A percentile compares a stretch with the other conserved stretches of the same genome.
Evolutionary conservation across 768 basidiomycete genomes (phyloP).

Genomic region (Tulasnella sp.): DNA sequence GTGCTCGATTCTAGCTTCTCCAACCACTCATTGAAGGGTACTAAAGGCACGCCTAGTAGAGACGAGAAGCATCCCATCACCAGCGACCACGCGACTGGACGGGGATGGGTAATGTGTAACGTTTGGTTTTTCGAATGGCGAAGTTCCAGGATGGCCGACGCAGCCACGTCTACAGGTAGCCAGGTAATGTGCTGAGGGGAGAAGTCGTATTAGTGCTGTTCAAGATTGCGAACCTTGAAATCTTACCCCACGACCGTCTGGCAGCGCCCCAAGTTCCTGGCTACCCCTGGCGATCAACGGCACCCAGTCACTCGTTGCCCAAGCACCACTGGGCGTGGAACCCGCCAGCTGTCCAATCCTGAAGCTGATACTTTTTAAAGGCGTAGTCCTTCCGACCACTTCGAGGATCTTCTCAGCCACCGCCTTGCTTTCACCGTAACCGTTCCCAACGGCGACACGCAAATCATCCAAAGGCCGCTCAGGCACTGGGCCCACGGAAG

Average conservation of each 20-base stretch:
- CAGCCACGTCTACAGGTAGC: slow-evolving; percentile 24
- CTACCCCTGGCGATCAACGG: slow-evolving; percentile 33
- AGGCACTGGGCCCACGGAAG: not conserved
- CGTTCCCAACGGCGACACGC: not conserved
- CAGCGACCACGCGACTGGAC: slow-evolving; percentile 20
- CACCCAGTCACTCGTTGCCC: slow-evolving; percentile 37
- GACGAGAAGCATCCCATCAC: slow-evolving; percentile 20
- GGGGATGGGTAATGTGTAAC: slow-evolving; percentile 22
- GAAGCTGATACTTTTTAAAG: slow-evolving; percentile 29
- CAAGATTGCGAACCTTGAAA: no score
- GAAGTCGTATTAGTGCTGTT: no score
- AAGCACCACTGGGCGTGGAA: slow-evolving; percentile 28
- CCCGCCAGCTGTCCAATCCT: slow-evolving; percentile 34
- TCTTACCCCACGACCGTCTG: not conserved
- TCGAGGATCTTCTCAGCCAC: slow-evolving; percentile 30
- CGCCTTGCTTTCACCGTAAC: slow-evolving; percentile 30
- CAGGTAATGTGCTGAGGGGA: no score
- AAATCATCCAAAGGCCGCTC: slow-evolving; percentile 16
- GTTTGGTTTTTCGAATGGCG: slow-evolving; percentile 18
- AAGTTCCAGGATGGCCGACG: slow-evolving; percentile 24
- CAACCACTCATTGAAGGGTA: slow-evolving; percentile 24
- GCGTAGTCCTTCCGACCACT: slow-evolving; percentile 25
- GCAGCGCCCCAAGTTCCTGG: slow-evolving; percentile 8
- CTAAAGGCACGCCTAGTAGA: slow-evolving; percentile 21
- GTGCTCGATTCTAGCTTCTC: slow-evolving; percentile 17